Evolutionary conservation across 257 asterid species (phyloP), one percentile per base, ranked within the genome.

Genomic region (Gentiana macrophylla): DNA sequence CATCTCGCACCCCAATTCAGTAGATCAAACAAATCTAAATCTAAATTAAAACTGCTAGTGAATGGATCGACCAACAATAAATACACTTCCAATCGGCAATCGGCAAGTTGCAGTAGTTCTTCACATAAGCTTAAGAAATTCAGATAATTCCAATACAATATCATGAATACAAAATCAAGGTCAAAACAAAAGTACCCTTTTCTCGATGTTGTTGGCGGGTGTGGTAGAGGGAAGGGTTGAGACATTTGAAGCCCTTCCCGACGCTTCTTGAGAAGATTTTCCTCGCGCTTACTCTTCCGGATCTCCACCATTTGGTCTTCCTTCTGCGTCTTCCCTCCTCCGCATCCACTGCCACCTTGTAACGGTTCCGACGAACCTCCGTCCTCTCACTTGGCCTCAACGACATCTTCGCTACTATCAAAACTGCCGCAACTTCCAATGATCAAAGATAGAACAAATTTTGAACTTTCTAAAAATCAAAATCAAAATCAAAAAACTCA

Each of bases 241-340:
- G 52, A 58, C 34, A 59, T 36, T 32, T 62, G 81, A 15, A 77
- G 49, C 53, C 88, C 94, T 73, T 84, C 97, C 6, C 97, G 83
- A 15, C 97, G 94, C 84, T 90, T 90, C 82, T 90, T 90, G 74
- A 75, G 94, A 34, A 90, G 83, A 67, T 77, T 84, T 72, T 90
- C 97, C 41, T 90, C 96, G 32, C 97, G 77, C 57, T 80, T 84
- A 59, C 48, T 86, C 84, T 90, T 90, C 33, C 97, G 84, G 68
- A 86, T 80, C 86, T 90, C 97, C 35, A 90, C 94, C 97, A 90
- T 75, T 61, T 90, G 84, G 59, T 86, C 97, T 74, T 86, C 67
- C 97, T 80, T 57, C 96, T 75, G 11, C 97, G 82, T 15, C 97
- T 79, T 1, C 97, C 96, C 77, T 86, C 96, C 2, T 86, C 97